Percentiles rank a stretch among this genome's conserved stretches.
Evolutionary conservation across 345 rosid genomes (phyloP).

Genomic region (Physaria fendleri): DNA sequence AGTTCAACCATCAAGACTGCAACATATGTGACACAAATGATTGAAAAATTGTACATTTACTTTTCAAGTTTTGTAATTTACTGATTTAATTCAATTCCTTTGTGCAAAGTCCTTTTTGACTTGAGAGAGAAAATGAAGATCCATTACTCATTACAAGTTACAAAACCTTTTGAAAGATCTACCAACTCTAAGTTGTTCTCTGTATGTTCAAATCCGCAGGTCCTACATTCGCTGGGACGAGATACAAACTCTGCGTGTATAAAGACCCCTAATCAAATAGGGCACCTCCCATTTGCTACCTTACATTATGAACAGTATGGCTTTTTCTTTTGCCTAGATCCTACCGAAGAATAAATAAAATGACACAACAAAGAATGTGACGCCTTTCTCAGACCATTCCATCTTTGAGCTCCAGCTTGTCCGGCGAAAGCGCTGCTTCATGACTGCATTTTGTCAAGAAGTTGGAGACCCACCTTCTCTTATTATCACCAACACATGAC

Average conservation of each 20-base stretch:
- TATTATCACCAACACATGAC: neutral
- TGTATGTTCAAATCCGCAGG: no score
- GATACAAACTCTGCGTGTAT: conserved; percentile 22
- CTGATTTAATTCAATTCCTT: conserved; percentile 13
- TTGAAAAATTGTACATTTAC: neutral
- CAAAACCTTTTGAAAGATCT: conserved; percentile 30
- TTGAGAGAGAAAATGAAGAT: conserved; percentile 11
- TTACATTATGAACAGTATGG: conserved; percentile 46
- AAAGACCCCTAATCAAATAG: conserved; percentile 30
- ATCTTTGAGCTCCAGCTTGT: conserved; percentile 16
- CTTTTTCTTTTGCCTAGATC: conserved; percentile 32
- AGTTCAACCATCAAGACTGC: conserved; percentile 11
- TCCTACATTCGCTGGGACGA: no score
- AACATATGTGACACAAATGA: neutral
- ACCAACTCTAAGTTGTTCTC: conserved; percentile 27
- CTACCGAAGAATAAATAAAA: conserved; percentile 35
- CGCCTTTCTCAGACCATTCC: conserved; percentile 19
- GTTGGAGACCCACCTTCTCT: conserved; percentile 8
- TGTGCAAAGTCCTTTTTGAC: conserved; percentile 13
- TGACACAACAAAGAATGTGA: conserved; percentile 22
- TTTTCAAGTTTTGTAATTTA: neutral
- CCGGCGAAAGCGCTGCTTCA: neutral
- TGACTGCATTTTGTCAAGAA: conserved; percentile 4
- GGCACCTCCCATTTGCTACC: conserved; percentile 33
- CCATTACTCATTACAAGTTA: conserved; percentile 34